Percentiles rank a stretch among this genome's conserved stretches.
Evolutionary conservation across 179 eudicot species (phyloP).

Genomic region (Camellia oleifera): DNA sequence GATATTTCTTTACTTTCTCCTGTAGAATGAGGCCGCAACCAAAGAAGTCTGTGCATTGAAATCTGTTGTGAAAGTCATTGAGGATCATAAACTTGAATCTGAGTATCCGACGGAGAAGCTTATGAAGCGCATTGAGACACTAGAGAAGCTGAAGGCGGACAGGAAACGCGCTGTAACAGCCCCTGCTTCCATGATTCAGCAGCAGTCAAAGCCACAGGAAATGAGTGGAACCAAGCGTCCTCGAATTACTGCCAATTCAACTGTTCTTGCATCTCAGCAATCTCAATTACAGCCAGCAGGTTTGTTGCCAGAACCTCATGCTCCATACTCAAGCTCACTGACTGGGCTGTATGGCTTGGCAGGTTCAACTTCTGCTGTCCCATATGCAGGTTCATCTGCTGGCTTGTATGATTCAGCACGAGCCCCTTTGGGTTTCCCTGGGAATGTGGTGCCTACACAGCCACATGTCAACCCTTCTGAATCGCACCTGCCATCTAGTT

Average conservation of each 20-base stretch:
- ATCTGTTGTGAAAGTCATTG: constrained; percentile 30
- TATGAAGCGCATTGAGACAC: constrained; percentile 21
- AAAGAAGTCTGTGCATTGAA: constrained; percentile 25
- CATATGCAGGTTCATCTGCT: constrained; percentile 19
- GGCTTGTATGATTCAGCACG: constrained; percentile 20
- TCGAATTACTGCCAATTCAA: constrained; percentile 8
- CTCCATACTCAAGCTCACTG: constrained; percentile 17
- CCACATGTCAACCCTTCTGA: constrained; percentile 23
- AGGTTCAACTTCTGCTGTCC: constrained; percentile 15
- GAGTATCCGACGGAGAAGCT: constrained; percentile 26
- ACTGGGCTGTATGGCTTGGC: constrained; percentile 24
- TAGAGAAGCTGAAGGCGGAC: constrained; percentile 22
- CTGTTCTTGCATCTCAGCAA: constrained; percentile 14
- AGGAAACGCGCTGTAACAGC: constrained; percentile 10
- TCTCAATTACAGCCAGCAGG: constrained; percentile 19
- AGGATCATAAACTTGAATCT: constrained; percentile 32
- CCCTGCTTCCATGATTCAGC: constrained; percentile 9
- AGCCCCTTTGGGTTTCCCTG: constrained; percentile 21
- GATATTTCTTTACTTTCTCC: neutral
- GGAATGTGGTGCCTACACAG: constrained; percentile 12
- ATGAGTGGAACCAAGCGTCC: constrained; percentile 22
- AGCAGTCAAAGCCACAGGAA: constrained; percentile 13
- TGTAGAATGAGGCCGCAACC: constrained; percentile 25
- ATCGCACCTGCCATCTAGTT: constrained; percentile 20
- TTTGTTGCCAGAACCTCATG: constrained; percentile 19